These are phyloP conservation scores for Phytopythium sindhum DNA, from an alignment of 352 stramenopile genomes.

Conservation along the genomic window DNA sequence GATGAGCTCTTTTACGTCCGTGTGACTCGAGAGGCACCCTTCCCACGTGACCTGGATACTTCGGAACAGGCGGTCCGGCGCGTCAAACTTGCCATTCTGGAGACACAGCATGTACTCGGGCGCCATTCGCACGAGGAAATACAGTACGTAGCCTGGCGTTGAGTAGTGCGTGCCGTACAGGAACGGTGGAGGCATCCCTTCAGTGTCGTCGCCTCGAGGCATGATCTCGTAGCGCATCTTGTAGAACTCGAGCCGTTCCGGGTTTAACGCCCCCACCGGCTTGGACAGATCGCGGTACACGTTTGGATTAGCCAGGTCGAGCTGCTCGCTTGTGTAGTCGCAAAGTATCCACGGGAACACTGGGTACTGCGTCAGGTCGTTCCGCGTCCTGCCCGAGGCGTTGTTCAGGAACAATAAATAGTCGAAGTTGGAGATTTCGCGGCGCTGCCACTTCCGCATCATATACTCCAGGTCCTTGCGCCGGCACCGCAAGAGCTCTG, in stretches of 20 bases:
- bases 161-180: constrained; percentile 96
- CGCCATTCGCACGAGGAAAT: constrained; percentile 97
- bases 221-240: constrained; percentile 88
- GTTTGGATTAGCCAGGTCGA: constrained; percentile 76
- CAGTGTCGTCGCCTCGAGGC: constrained; percentile 72
- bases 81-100: constrained; percentile 98
- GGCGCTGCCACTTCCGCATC: constrained; percentile 65
- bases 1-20: constrained; percentile 99
- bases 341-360: constrained; percentile 95
- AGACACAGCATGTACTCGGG: constrained; percentile 95
- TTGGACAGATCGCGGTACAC: constrained; percentile 92
- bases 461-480: constrained; percentile 50
- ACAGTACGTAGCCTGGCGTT: constrained; percentile 94
- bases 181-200: constrained; percentile 90
- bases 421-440: constrained; percentile 93
- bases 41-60: constrained; percentile 93
- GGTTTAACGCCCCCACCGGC: constrained; percentile 92
- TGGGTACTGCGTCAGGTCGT: constrained; percentile 93
- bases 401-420: constrained; percentile 89
- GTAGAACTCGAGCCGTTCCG: constrained; percentile 86
- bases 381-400: constrained; percentile 67
- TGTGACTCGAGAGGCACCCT: constrained; percentile 73
- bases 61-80: constrained; percentile 96
- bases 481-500: constrained; percentile 39
- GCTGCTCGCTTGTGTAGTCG: constrained; percentile 77